A percentile compares a stretch with the other conserved stretches of the same genome.
phyloP scores from a whole-genome alignment of 148 eudicot genomes.

The Vaccinium darrowii region DNA sequence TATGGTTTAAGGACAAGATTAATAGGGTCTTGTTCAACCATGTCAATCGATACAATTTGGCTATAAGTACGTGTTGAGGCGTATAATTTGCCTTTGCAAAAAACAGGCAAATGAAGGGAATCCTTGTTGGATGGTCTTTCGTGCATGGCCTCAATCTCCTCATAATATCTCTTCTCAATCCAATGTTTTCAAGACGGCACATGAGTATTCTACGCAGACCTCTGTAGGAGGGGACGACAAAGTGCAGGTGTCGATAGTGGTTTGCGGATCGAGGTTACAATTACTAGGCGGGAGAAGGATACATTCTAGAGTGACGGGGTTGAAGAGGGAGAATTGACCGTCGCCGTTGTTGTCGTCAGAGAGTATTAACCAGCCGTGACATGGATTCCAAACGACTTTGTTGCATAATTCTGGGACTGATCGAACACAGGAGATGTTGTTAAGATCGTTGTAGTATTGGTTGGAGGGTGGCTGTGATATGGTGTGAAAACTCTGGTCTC shows the following conservation, averaged over 20 bases:
- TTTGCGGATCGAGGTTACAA: not conserved
- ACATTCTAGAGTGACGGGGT: not conserved
- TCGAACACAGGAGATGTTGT: not conserved
- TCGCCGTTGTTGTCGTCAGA: not conserved
- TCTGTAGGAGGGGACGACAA: slow-evolving; percentile 2
- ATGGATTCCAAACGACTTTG: not conserved
- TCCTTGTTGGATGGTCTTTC: not conserved
- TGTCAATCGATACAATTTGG: not conserved
- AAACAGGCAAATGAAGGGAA: not conserved
- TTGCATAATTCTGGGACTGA: slow-evolving; percentile 3
- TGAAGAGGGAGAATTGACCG: not conserved
- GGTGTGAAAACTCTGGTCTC: slow-evolving; percentile 4
- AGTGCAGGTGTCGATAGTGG: not conserved
- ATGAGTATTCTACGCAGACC: not conserved
- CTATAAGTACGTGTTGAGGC: not conserved
- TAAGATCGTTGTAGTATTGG: not conserved
- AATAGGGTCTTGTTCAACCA: too few relatives aligned
- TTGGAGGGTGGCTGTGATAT: not conserved
- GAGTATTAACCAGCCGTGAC: slow-evolving; percentile 15
- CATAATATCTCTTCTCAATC: not conserved
- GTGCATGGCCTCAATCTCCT: not conserved
- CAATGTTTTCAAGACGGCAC: not conserved
- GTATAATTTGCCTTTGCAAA: not conserved
- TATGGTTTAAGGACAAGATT: not conserved
- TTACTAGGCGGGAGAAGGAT: not conserved